These are phyloP conservation scores for Apiospora marii DNA, from an alignment of 2,329 filamentous ascomycete species.

Conservation along the genomic window DNA sequence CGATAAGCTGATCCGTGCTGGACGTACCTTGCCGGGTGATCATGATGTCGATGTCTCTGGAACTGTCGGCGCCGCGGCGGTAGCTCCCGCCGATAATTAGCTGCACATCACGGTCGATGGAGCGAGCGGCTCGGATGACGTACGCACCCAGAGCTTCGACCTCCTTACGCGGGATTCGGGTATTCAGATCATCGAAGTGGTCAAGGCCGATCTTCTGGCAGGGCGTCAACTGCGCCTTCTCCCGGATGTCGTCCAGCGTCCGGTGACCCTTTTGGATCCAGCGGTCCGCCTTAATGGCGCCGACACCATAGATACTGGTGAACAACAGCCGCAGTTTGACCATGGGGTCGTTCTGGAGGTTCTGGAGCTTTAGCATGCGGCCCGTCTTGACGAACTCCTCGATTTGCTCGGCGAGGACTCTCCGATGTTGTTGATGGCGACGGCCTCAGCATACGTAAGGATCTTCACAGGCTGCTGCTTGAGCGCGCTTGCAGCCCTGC, in stretches of 20 bases:
- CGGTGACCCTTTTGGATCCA: constrained; percentile 81
- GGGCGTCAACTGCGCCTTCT: constrained; percentile 67
- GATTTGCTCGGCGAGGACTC: constrained; percentile 78
- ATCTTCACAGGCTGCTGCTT: constrained; percentile 71
- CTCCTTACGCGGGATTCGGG: constrained; percentile 79
- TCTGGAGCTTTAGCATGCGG: constrained; percentile 74
- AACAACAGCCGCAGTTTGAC: constrained; percentile 74
- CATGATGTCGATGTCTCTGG: constrained; percentile 85
- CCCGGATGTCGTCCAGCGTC: constrained; percentile 74
- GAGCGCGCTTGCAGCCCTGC: constrained; percentile 78
- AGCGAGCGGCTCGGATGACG: constrained; percentile 65
- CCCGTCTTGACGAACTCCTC: constrained; percentile 86
- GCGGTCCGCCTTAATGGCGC: constrained; percentile 70
- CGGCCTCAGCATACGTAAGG: constrained; percentile 73
- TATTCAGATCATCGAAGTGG: constrained; percentile 80
- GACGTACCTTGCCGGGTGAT: constrained; percentile 72
- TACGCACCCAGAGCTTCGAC: constrained; percentile 73
- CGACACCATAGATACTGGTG: constrained; percentile 81
- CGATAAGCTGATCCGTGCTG: constrained; percentile 62
- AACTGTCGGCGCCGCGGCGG: constrained; percentile 76
- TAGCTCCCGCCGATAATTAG: constrained; percentile 86
- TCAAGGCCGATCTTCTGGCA: constrained; percentile 81
- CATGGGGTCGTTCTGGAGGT: constrained; percentile 71
- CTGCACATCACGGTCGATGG: constrained; percentile 70
- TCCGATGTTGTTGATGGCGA: constrained; percentile 73